Evolutionary conservation across 179 eudicot genomes (phyloP).

Genomic region (Camellia oleifera): DNA sequence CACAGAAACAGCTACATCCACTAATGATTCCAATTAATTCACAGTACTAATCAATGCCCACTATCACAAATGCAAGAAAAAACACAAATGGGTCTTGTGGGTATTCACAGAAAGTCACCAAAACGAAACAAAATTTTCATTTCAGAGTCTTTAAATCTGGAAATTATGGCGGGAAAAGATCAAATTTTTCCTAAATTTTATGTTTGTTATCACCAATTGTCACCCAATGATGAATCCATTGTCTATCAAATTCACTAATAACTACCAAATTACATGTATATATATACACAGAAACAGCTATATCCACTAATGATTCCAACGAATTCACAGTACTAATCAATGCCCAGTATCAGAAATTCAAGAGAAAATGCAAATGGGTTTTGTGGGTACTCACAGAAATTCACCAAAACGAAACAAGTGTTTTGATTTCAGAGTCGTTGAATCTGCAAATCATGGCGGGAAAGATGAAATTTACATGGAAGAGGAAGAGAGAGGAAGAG

Average conservation of each 20-base stretch:
- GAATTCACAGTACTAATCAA: background rate
- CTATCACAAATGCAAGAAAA: background rate
- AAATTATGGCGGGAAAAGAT: conserved; percentile 9
- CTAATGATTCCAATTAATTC: background rate
- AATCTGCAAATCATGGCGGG: conserved; percentile 7
- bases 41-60: background rate
- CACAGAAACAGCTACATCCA: background rate
- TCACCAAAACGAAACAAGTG: conserved; percentile 4
- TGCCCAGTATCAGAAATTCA: background rate
- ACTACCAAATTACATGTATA: background rate
- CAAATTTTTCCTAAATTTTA: background rate
- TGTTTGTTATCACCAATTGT: background rate
- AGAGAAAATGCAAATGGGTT: background rate
- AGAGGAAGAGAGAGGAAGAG: background rate
- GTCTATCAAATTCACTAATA: background rate
- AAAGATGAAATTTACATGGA: background rate
- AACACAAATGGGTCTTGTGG: background rate
- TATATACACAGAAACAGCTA: background rate
- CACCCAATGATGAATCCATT: background rate
- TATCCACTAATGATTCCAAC: background rate
- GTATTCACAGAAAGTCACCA: conserved; percentile 6
- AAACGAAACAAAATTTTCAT: conserved; percentile 3
- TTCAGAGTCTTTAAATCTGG: background rate
- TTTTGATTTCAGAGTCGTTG: background rate
- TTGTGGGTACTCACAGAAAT: conserved; percentile 7